Conservation (phyloP, 768 basidiomycete genomes). For the Trametes meyenii region DNA sequence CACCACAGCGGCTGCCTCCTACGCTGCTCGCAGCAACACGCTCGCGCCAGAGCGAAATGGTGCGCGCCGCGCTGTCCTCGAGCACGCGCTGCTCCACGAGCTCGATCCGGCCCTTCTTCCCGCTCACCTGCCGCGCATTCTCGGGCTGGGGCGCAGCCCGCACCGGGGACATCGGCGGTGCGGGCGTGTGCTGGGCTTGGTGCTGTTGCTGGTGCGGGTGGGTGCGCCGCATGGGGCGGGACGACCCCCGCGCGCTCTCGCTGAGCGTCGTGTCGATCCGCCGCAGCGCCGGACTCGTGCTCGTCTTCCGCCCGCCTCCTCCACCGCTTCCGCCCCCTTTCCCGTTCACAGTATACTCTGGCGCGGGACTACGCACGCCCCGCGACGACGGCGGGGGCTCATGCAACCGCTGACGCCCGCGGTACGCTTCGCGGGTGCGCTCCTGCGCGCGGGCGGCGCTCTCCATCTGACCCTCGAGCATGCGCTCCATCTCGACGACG, state of each 20-base stretch:
- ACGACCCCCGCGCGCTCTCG: constrained; percentile 15
- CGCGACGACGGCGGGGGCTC: not conserved
- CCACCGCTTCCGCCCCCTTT: not conserved
- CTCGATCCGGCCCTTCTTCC: constrained; percentile 30
- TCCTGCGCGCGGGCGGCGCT: constrained; percentile 21
- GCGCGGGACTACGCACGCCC: not conserved
- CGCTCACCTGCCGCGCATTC: constrained; percentile 30
- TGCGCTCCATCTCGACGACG: constrained; percentile 35
- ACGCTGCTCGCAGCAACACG: constrained; percentile 34
- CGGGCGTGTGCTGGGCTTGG: not conserved
- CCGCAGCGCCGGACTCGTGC: constrained; percentile 14
- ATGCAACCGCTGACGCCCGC: not conserved
- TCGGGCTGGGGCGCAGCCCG: constrained; percentile 15
- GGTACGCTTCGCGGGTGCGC: constrained; percentile 11
- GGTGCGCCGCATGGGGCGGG: not conserved
- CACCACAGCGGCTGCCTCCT: constrained; percentile 16
- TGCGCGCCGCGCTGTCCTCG: constrained; percentile 39
- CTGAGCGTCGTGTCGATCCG: constrained; percentile 10
- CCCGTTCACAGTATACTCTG: not conserved
- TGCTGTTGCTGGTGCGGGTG: not conserved
- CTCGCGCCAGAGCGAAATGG: constrained; percentile 41
- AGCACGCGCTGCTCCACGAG: constrained; percentile 37
- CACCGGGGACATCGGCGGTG: not conserved
- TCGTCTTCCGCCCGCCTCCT: not conserved
- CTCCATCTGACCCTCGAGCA: constrained; percentile 29